A percentile compares a stretch with the other conserved stretches of the same genome.
These are phyloP conservation scores for Nepenthes alata DNA, from an alignment of 179 eudicot genomes.

Conservation along the genomic window DNA sequence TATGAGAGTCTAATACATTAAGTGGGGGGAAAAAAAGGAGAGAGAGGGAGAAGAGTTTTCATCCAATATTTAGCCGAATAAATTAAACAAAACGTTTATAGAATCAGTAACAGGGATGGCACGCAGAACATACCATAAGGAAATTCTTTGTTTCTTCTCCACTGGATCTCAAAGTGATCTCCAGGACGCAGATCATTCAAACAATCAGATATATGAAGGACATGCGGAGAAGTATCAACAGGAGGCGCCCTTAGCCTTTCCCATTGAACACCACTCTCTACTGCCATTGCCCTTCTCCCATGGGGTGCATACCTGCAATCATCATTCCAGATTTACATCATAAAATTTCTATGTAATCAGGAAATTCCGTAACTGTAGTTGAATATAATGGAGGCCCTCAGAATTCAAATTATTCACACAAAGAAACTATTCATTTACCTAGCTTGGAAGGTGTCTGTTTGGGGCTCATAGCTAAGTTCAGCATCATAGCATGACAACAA, in stretches of 20 bases:
- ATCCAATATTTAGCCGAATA: background rate
- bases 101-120: background rate
- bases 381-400: no score
- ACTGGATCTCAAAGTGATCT: slow-evolving; percentile 93
- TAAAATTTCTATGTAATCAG: background rate
- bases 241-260: slow-evolving; percentile 78
- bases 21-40: no score
- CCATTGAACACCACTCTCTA: slow-evolving; percentile 73
- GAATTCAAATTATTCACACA: background rate
- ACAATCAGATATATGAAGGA: slow-evolving; percentile 71
- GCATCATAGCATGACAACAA: slow-evolving; percentile 98
- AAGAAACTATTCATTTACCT: slow-evolving; percentile 34
- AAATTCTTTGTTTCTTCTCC: slow-evolving; percentile 95
- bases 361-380: no score
- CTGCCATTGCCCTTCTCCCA: slow-evolving; percentile 67
- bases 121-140: slow-evolving; percentile 64
- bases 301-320: slow-evolving; percentile 75
- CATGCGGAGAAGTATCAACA: slow-evolving; percentile 61
- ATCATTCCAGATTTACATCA: background rate
- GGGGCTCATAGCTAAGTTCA: slow-evolving; percentile 72
- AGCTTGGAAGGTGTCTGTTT: slow-evolving; percentile 73
- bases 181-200: slow-evolving; percentile 65
- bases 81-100: background rate
- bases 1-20: no score
- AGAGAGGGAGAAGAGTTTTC: no score